Evolutionary conservation across 257 asterid species (phyloP).

Genomic region (Ocimum tenuiflorum): DNA sequence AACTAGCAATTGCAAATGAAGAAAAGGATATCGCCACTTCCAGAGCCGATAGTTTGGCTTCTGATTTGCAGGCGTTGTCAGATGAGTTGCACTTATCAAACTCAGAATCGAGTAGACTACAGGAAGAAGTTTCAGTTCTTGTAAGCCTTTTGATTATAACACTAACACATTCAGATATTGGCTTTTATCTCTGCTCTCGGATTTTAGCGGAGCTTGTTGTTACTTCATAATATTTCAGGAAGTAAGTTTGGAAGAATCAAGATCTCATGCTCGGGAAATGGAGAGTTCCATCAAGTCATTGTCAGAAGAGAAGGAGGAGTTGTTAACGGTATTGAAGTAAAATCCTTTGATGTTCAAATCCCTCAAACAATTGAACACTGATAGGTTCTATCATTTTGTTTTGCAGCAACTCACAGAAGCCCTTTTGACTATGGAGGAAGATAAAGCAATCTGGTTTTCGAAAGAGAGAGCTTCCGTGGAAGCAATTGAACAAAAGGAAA

Average conservation of each 20-base stretch:
- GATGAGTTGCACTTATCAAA: conserved; percentile 47
- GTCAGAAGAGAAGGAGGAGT: conserved; percentile 72
- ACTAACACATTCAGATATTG: background rate
- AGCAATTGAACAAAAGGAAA: conserved; percentile 52
- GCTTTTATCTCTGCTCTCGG: background rate
- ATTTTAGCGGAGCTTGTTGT: conserved; percentile 7
- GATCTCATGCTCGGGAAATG: conserved; percentile 28
- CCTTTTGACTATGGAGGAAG: conserved; percentile 85
- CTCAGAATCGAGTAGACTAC: conserved; percentile 42
- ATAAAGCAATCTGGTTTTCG: conserved; percentile 85
- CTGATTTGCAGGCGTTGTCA: conserved; percentile 46
- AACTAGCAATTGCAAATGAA: conserved; percentile 37
- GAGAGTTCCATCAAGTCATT: conserved; percentile 40
- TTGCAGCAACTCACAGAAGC: conserved; percentile 88
- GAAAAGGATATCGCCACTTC: conserved; percentile 53
- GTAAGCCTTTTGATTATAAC: conserved; percentile 40
- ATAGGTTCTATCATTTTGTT: conserved; percentile 17
- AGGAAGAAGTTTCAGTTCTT: conserved; percentile 64
- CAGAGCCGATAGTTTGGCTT: conserved; percentile 63
- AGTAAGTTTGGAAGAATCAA: conserved; percentile 50
- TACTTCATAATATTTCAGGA: conserved; percentile 40
- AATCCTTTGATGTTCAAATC: background rate
- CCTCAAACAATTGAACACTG: conserved; percentile 3
- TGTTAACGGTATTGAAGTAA: conserved; percentile 53
- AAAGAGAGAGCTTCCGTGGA: conserved; percentile 79